phyloP scores from a whole-genome alignment of 306 rosid species.

The Pachyrhizus erosus region DNA sequence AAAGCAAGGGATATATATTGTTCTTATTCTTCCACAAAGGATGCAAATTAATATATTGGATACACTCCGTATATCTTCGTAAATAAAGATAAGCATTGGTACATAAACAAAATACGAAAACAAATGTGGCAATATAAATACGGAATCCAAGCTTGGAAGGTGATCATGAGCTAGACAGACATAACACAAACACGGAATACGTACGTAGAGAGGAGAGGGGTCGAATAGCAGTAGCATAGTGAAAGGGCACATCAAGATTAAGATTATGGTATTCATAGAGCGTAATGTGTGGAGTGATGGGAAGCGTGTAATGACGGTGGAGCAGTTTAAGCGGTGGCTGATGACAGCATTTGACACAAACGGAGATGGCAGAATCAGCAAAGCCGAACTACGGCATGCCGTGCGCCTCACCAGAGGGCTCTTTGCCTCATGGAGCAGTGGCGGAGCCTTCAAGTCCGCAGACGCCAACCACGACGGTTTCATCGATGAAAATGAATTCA shows the following conservation, averaged over 20 bases:
- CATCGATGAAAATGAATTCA: slow-evolving; percentile 50
- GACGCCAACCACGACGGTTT: slow-evolving; percentile 44
- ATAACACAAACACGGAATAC: neutral
- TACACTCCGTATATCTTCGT: neutral
- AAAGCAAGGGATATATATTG: neutral
- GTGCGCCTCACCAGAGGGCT: slow-evolving; percentile 39
- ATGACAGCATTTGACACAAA: slow-evolving; percentile 41
- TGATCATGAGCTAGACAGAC: neutral
- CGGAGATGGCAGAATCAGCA: slow-evolving; percentile 47
- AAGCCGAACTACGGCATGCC: slow-evolving; percentile 33
- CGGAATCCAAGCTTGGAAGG: neutral
- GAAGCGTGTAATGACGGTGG: slow-evolving; percentile 48
- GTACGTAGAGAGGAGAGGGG: no score
- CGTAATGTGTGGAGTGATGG: slow-evolving; percentile 35
- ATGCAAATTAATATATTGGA: neutral
- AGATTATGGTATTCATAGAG: slow-evolving; percentile 41
- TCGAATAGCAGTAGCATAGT: no score
- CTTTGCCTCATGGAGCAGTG: slow-evolving; percentile 35
- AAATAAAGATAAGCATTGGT: neutral
- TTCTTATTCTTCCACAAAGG: slow-evolving; percentile 34
- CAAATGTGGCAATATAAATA: slow-evolving; percentile 30
- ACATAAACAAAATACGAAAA: neutral
- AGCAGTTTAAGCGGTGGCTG: slow-evolving; percentile 49
- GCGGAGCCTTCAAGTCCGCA: slow-evolving; percentile 14
- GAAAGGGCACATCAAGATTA: neutral